Percentiles rank a stretch among this genome's conserved stretches.
phyloP scores from a whole-genome alignment of 345 rosid species.

The Chamaenerion angustifolium region DNA sequence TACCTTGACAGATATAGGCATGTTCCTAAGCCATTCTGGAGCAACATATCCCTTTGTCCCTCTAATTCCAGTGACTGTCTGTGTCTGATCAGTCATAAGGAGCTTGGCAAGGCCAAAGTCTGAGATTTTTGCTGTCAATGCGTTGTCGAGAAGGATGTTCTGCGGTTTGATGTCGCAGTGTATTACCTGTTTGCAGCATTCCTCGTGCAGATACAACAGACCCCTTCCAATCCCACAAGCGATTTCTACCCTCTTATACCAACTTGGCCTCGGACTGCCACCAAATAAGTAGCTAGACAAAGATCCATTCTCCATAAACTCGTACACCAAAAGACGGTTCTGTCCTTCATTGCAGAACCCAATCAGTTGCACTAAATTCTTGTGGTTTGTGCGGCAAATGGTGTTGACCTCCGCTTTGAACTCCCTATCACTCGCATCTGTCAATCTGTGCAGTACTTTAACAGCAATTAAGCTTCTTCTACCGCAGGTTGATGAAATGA shows the following conservation, averaged over 20 bases:
- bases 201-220: slow-evolving; percentile 16
- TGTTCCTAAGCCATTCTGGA: slow-evolving; percentile 11
- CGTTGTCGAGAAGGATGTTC: slow-evolving; percentile 12
- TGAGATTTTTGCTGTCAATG: slow-evolving; percentile 4
- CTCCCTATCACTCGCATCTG: slow-evolving; percentile 32
- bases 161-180: slow-evolving; percentile 10
- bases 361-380: slow-evolving; percentile 30
- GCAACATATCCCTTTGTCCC: slow-evolving; percentile 11
- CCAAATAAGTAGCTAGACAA: slow-evolving; percentile 28
- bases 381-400: slow-evolving; percentile 42
- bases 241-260: slow-evolving; percentile 14
- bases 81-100: slow-evolving; percentile 3
- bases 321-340: slow-evolving; percentile 33
- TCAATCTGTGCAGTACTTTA: slow-evolving; percentile 21
- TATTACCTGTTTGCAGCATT: slow-evolving; percentile 9
- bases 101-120: slow-evolving; percentile 14
- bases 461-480: slow-evolving; percentile 19
- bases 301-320: slow-evolving; percentile 40
- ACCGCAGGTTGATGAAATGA: slow-evolving; percentile 7
- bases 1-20: slow-evolving; percentile 14
- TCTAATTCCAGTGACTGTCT: slow-evolving; percentile 1
- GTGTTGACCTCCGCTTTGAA: slow-evolving; percentile 37
- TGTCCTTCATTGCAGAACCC: slow-evolving; percentile 41
- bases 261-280: slow-evolving; percentile 5
- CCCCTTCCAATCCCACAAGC: slow-evolving; percentile 13